Base-by-base conservation (phyloP, 345 rosid species). In the Hypericum androsaemum region DNA sequence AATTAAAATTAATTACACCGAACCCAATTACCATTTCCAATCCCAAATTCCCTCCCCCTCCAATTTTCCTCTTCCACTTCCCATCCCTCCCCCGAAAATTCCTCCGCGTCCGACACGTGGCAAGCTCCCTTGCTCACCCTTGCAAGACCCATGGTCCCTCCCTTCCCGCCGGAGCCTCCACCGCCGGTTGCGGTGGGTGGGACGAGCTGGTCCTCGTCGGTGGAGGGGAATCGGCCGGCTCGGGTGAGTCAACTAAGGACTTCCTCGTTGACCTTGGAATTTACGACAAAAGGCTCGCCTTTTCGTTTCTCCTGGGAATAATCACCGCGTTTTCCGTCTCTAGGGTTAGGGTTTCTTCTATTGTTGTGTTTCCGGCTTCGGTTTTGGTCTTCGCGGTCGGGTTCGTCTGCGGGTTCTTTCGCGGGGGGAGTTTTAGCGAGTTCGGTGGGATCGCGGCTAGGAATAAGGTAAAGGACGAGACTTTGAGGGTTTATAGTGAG, bases 181-280 rank as follows among this genome's bases (percentile, higher is more conserved):
- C 60, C n/a, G 36, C 63, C 1, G 37, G 36, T 68, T 83, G 53
- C 40, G 77, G 80, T 36, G 90, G 90, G 3, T 83, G 90, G 90
- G 80, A 74, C 38, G 80, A 76, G 43, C 13, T 59, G 45, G 63
- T 52, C 35, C 68, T 58, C 51, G 63, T 22, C 40, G 70, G 63
- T 22, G 32, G 32, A 22, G 32, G 32, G 32, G 76, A 63, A 55
- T 41, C 66, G 36, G 40, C 22, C 40, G 17, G 42, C 60, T 63
- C 69, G 3, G 81, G 72, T 53, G 82, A 76, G 73, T 66, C 77
- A 22, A 54, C 57, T 52, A 75, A 32, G 57, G 47, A 69, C 50
- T 76, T 80, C 49, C 57, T 78, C 42, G 70, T 64, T 58, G 78
- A 81, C 14, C 16, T 65, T 0, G 82, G 84, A 47, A 61, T 78